Conservation (phyloP, 768 basidiomycete genomes). For the Pleurotus giganteus region DNA sequence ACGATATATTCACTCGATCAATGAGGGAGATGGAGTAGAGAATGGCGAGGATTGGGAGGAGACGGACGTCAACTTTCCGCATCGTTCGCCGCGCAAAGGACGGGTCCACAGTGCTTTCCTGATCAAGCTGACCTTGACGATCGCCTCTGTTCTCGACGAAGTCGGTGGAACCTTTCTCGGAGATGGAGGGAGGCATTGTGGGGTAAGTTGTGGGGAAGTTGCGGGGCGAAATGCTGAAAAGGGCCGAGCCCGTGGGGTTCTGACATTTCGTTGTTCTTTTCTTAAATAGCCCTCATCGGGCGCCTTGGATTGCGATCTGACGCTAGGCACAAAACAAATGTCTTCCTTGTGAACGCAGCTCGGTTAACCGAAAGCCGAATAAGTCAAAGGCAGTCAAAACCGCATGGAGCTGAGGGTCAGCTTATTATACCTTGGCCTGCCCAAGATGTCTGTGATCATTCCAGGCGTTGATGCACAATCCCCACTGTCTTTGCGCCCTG, state of each 20-base stretch:
- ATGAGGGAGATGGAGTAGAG: slow-evolving; percentile 6
- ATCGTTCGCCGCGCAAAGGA: slow-evolving; percentile 1
- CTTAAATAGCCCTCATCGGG: not conserved
- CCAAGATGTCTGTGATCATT: not conserved
- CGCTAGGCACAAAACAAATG: not conserved
- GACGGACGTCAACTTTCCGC: slow-evolving; percentile 2
- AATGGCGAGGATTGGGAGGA: slow-evolving; percentile 5
- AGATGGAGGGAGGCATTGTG: slow-evolving; percentile 7
- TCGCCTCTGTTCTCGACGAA: slow-evolving; percentile 4
- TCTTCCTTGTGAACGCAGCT: not conserved
- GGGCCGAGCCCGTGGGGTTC: not conserved
- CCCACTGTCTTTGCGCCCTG: no score
- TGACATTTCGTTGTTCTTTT: not conserved
- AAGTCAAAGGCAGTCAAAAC: no score
- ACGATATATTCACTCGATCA: slow-evolving; percentile 7
- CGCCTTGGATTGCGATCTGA: not conserved
- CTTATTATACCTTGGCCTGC: no score
- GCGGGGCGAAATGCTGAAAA: not conserved
- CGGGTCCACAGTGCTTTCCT: slow-evolving; percentile 3
- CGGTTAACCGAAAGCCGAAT: not conserved
- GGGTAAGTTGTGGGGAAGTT: not conserved
- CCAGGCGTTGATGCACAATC: no score
- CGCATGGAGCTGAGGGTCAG: not conserved
- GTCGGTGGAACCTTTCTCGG: slow-evolving; percentile 6
- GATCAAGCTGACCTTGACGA: not conserved